Base-by-base conservation (phyloP, 768 basidiomycete species). In the Paxillus rubicundulus region DNA sequence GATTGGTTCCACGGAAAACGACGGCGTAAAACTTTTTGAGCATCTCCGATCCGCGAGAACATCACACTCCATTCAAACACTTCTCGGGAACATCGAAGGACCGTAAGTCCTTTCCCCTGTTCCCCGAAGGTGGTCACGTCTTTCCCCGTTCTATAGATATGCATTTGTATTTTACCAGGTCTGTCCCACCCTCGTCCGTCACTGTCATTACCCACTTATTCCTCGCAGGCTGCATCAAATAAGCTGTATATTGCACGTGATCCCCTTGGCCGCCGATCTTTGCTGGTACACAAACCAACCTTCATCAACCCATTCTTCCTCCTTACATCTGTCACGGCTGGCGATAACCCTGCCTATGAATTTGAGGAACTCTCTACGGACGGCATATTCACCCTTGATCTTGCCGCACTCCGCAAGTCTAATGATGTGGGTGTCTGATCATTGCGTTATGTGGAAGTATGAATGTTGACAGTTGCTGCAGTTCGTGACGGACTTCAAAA, bases 261-360 rank as follows among this genome's bases (percentile, higher is more conserved):
- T 68, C 90, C 91, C 3, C 78, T 94, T 2, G 92, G 92, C 7
- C 80, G 92, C 34, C 80, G 93, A 43, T 94, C 92, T n/a, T 76
- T 96, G 7, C 72, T 96, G 7, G 72, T 90, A 30, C 87, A 87
- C 52, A 73, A 68, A 52, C 86, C 87, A 27, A 77, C 77, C 13
- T 36, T 55, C 1, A 45, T 49, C 16, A 69, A 70, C 5, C 83
- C 86, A 0, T 77, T 77, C 54, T 73, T 92, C 39, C 62, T 89
- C 30, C 70, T 93, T 24, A 67, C 83, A 8, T 92, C 90, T 1
- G 84, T 84, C 4, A 85, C 87, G 5, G 65, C 72, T 18, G 86
- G 86, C 6, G 34, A 58, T 9, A 64, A 77, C 50, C 55, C 72
- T 20, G 62, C 59, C n/a, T 82, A 77, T 52, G 61, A 75, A 0